These are phyloP conservation scores for Diplocarpon rosae DNA, from an alignment of 2,329 filamentous ascomycete species.

Conservation along the genomic window DNA sequence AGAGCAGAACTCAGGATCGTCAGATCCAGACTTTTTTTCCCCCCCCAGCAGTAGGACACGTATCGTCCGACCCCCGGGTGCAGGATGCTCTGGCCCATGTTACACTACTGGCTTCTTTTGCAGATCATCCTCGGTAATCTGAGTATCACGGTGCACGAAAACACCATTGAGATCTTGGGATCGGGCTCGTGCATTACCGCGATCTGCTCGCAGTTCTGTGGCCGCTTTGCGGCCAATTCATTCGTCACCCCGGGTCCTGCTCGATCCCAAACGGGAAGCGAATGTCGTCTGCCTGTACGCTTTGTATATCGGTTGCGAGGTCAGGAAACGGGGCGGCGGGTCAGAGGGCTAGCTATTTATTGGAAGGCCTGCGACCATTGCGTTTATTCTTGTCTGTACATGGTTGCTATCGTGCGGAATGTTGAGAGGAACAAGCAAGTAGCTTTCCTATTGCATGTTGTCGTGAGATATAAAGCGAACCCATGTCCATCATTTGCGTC, in stretches of 20 bases:
- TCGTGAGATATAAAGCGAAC: conserved; percentile 18
- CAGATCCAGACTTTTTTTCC: background rate
- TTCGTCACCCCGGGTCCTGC: conserved; percentile 1
- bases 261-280: background rate
- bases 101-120: background rate
- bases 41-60: background rate
- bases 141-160: conserved; percentile 5
- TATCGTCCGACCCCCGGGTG: background rate
- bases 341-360: conserved; percentile 4
- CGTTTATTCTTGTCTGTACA: conserved; percentile 6
- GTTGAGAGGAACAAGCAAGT: conserved; percentile 2
- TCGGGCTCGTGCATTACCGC: conserved; percentile 11
- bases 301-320: background rate
- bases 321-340: background rate
- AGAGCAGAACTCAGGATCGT: background rate
- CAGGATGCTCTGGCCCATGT: conserved; percentile 1
- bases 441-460: conserved; percentile 7
- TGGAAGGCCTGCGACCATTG: conserved; percentile 1
- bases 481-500: conserved; percentile 15
- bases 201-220: conserved; percentile 5
- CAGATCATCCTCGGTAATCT: conserved; percentile 21
- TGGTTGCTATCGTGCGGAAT: conserved; percentile 1
- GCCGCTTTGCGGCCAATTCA: conserved; percentile 5
- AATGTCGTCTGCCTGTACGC: background rate
- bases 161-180: conserved; percentile 18